Conservation (phyloP, 352 stramenopile genomes). For the Phytophthora sojae region DNA sequence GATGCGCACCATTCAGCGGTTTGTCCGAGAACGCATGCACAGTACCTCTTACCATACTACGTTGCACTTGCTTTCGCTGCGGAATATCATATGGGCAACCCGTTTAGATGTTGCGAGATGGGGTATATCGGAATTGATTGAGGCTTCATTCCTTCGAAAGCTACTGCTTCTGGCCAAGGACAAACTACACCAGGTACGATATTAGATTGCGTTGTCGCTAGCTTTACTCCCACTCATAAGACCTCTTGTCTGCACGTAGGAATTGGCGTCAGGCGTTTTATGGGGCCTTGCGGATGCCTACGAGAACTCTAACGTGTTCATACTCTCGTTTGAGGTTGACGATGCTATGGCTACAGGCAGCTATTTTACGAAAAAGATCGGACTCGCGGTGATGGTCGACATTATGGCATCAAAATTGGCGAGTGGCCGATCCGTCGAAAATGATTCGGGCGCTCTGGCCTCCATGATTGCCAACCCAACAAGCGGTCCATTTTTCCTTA, state of each 20-base stretch:
- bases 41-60: conserved; percentile 9
- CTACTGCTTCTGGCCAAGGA: conserved; percentile 22
- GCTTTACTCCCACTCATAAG: neutral
- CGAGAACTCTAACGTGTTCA: conserved; percentile 23
- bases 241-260: conserved; percentile 3
- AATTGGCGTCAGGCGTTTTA: conserved; percentile 26
- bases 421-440: conserved; percentile 19
- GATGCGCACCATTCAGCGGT: conserved; percentile 7
- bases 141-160: conserved; percentile 26
- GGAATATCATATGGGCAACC: conserved; percentile 32
- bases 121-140: conserved; percentile 22
- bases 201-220: neutral
- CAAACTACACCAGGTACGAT: conserved; percentile 22
- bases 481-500: conserved; percentile 14
- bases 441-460: conserved; percentile 17
- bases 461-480: conserved; percentile 20
- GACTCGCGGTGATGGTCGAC: conserved; percentile 27
- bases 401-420: conserved; percentile 21
- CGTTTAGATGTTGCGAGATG: conserved; percentile 18
- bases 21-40: conserved; percentile 25
- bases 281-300: conserved; percentile 33
- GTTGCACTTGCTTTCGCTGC: conserved; percentile 27
- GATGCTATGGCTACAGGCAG: conserved; percentile 9
- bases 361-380: conserved; percentile 19
- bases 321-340: conserved; percentile 34